phyloP scores from a whole-genome alignment of 352 stramenopile species.

The Nothophytophthora sp. region DNA sequence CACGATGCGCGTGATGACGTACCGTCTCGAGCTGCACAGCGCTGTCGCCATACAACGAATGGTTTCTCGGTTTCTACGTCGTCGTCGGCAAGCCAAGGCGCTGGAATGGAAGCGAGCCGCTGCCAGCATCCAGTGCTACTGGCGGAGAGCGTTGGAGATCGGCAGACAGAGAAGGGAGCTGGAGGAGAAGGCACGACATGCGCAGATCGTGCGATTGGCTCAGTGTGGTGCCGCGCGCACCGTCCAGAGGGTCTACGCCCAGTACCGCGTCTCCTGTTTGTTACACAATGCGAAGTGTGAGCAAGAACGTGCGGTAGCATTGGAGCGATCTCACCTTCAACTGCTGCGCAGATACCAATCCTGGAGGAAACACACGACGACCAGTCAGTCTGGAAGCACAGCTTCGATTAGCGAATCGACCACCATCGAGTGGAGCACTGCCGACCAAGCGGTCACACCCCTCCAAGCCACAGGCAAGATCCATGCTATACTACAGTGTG shows the following conservation, averaged over 20 bases:
- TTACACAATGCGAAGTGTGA: constrained; percentile 15
- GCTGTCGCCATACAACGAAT: constrained; percentile 14
- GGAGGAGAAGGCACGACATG: constrained; percentile 2
- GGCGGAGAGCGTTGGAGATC: constrained; percentile 2
- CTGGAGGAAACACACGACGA: constrained; percentile 6
- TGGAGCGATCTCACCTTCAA: constrained; percentile 17
- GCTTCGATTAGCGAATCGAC: background rate
- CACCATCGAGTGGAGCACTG: background rate
- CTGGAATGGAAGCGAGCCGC: constrained; percentile 8
- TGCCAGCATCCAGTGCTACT: constrained; percentile 11
- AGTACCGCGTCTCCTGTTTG: constrained; percentile 4
- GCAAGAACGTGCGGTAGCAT: constrained; percentile 1
- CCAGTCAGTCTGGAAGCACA: no score
- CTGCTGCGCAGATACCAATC: constrained; percentile 21
- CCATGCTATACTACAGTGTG: no score
- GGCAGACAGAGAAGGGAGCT: constrained; percentile 2
- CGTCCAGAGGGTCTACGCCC: constrained; percentile 16
- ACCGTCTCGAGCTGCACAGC: constrained; percentile 18
- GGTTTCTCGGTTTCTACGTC: constrained; percentile 16
- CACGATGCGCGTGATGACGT: constrained; percentile 14
- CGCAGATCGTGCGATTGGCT: constrained; percentile 3
- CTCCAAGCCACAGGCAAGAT: no score
- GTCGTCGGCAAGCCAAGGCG: constrained; percentile 11
- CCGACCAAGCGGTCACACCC: no score
- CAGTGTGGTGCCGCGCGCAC: background rate